These are phyloP conservation scores for Annulohypoxylon maeteangense DNA, from an alignment of 495 filamentous ascomycete species.

Conservation along the genomic window DNA sequence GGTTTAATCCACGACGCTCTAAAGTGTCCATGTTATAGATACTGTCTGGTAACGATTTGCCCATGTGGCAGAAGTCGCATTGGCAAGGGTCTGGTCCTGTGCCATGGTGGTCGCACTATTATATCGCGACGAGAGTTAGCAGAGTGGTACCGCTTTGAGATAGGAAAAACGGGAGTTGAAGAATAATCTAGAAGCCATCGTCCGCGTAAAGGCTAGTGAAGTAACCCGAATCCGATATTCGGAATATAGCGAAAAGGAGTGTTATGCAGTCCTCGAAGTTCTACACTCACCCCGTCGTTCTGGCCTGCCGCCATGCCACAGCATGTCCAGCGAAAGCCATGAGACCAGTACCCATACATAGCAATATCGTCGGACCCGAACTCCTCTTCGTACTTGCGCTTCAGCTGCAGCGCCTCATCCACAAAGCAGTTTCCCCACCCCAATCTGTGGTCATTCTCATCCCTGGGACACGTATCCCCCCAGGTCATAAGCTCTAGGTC, in stretches of 20 bases:
- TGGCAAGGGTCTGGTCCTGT: not conserved
- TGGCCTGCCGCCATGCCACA: not conserved
- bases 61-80: not conserved
- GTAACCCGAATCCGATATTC: not conserved
- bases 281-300: not conserved
- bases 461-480: not conserved
- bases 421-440: not conserved
- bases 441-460: not conserved
- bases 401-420: not conserved
- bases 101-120: not conserved
- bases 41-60: not conserved
- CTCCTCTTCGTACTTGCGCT: not conserved
- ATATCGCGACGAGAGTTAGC: not conserved
- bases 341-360: not conserved
- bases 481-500: not conserved
- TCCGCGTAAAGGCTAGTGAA: not conserved
- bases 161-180: not conserved
- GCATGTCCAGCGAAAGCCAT: not conserved
- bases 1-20: not conserved
- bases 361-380: not conserved
- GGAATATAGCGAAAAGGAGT: not conserved
- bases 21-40: not conserved
- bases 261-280: not conserved
- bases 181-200: no score
- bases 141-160: not conserved